phyloP scores from a whole-genome alignment of 176 grass and related monocot species.

The Eleusine indica region DNA sequence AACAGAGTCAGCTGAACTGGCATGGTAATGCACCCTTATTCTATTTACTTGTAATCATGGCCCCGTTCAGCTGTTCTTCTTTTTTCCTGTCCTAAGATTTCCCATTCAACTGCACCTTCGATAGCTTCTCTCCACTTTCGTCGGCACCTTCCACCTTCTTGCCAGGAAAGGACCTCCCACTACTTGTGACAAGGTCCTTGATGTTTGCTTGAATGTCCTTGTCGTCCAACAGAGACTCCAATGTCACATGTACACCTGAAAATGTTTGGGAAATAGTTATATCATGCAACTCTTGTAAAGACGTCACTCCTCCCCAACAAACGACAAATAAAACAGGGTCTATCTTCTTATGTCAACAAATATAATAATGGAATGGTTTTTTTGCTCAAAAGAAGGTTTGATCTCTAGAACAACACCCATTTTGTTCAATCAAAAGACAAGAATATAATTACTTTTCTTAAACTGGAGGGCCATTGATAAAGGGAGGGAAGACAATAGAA shows the following conservation, averaged over 20 bases:
- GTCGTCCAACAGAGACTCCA: slow-evolving; percentile 81
- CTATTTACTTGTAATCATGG: slow-evolving; percentile 34
- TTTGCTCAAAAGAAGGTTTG: slow-evolving; percentile 12
- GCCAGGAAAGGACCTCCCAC: slow-evolving; percentile 74
- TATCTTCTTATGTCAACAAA: too few relatives aligned
- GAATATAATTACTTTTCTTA: background rate
- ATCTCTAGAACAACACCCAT: slow-evolving; percentile 13
- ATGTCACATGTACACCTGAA: slow-evolving; percentile 82
- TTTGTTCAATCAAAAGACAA: background rate
- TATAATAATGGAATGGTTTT: too few relatives aligned
- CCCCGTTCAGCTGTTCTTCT: background rate
- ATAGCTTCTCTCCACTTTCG: slow-evolving; percentile 46
- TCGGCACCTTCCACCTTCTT: slow-evolving; percentile 34
- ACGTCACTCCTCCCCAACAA: slow-evolving; percentile 15
- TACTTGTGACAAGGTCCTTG: slow-evolving; percentile 71
- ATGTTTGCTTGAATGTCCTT: slow-evolving; percentile 72
- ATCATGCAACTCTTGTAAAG: slow-evolving; percentile 18
- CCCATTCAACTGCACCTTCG: slow-evolving; percentile 57
- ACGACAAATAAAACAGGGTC: background rate
- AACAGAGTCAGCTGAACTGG: slow-evolving; percentile 23
- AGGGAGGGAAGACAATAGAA: background rate
- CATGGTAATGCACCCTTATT: slow-evolving; percentile 38
- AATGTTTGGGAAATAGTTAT: background rate
- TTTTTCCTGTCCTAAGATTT: slow-evolving; percentile 38
- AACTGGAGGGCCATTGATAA: background rate